A percentile compares a stretch with the other conserved stretches of the same genome.
Evolutionary conservation across 192 early-diverging fungal species (phyloP).

Genomic region (Helicostylum pulchrum): DNA sequence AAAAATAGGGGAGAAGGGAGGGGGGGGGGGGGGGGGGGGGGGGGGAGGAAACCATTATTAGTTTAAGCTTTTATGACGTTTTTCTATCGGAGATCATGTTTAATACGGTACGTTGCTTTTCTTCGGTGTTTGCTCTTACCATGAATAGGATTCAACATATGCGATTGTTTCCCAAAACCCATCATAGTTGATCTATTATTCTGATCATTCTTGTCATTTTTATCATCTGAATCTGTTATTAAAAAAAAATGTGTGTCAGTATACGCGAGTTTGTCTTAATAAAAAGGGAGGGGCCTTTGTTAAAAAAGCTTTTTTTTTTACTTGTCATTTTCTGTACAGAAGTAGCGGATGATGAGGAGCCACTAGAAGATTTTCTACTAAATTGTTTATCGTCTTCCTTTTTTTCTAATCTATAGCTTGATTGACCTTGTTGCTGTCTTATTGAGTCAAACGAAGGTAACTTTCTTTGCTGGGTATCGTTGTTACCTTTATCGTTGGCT

Average conservation of each 20-base stretch:
- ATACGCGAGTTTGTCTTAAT: neutral
- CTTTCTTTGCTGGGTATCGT: neutral
- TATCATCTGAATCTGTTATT: neutral
- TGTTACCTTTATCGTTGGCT: neutral
- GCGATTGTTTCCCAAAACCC: slow-evolving; percentile 17
- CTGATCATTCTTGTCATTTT: neutral
- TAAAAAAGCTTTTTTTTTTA: no score
- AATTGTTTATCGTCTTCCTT: neutral
- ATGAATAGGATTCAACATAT: slow-evolving; percentile 16
- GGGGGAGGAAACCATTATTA: no score
- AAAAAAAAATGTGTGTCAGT: slow-evolving; percentile 1
- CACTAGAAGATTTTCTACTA: no score
- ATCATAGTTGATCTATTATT: slow-evolving; percentile 4
- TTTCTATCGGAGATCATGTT: neutral
- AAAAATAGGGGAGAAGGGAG: no score
- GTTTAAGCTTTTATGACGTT: no score
- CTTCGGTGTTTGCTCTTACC: slow-evolving; percentile 9
- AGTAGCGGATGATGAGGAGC: no score
- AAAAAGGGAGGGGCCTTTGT: no score
- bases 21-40: no score
- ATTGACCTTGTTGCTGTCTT: slow-evolving; percentile 1
- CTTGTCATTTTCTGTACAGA: no score
- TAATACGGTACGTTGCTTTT: neutral
- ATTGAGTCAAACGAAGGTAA: neutral
- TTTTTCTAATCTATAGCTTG: neutral